These are phyloP conservation scores for Metrosideros polymorpha DNA, from an alignment of 441 rosid species.

Conservation along the genomic window DNA sequence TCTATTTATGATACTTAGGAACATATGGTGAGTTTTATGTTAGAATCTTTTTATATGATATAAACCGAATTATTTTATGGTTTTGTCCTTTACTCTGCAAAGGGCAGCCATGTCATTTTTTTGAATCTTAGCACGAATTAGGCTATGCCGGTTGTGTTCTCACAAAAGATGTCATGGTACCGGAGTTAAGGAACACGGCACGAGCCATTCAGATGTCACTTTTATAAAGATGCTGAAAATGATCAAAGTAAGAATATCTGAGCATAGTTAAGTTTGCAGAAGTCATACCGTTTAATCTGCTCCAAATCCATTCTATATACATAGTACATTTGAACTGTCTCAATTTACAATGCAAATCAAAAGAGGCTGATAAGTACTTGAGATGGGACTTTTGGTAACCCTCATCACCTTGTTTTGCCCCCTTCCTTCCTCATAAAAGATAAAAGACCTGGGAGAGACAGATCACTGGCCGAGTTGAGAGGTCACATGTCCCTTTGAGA, in stretches of 20 bases:
- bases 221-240: background rate
- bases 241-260: background rate
- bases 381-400: background rate
- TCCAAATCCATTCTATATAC: background rate
- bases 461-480: background rate
- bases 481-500: background rate
- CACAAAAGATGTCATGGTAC: background rate
- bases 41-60: background rate
- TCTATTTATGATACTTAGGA: background rate
- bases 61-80: rapidly evolving
- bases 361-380: background rate
- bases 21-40: background rate
- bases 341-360: background rate
- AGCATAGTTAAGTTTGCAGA: background rate
- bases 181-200: rapidly evolving
- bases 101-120: background rate
- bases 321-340: background rate
- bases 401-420: background rate
- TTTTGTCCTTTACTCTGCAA: background rate
- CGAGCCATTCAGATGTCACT: background rate
- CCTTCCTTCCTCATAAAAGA: background rate
- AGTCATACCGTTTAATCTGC: background rate
- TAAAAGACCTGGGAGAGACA: background rate
- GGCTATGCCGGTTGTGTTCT: background rate
- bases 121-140: background rate